Conservation (phyloP, 225 moss, liverwort and hornwort species). For the Neckera pumila region DNA sequence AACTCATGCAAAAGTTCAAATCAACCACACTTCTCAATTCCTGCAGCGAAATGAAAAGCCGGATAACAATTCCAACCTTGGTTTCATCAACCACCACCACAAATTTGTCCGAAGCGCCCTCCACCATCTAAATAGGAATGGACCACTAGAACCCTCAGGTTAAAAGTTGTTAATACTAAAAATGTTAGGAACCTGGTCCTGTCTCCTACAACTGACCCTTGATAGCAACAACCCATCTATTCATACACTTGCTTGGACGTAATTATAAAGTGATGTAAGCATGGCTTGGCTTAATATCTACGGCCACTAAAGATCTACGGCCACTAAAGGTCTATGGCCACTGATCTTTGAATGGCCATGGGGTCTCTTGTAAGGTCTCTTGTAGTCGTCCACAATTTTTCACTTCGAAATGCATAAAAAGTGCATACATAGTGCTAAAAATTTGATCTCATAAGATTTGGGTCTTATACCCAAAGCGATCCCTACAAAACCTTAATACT, state of each 20-base stretch:
- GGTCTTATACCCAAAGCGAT: not conserved
- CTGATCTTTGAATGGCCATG: not conserved
- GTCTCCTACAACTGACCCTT: not conserved
- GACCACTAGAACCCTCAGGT: not conserved
- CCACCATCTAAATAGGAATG: conserved; percentile 60
- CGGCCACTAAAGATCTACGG: not conserved
- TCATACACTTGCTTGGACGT: not conserved
- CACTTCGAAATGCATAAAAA: not conserved
- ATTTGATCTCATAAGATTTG: not conserved
- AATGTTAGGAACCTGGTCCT: not conserved
- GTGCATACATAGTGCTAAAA: not conserved
- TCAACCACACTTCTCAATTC: not conserved
- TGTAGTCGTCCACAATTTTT: not conserved
- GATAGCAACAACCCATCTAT: not conserved
- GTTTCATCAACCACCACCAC: conserved; percentile 84
- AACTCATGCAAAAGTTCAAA: not conserved
- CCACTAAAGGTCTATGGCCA: not conserved
- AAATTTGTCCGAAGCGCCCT: conserved; percentile 74
- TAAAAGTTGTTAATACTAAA: not conserved
- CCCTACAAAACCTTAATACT: not conserved
- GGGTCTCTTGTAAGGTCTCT: not conserved
- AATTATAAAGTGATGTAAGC: not conserved
- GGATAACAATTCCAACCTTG: conserved; percentile 28
- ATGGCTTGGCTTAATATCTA: not conserved
- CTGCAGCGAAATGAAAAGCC: not conserved